phyloP scores from a whole-genome alignment of 768 basidiomycete genomes.

The Collybia nuda region DNA sequence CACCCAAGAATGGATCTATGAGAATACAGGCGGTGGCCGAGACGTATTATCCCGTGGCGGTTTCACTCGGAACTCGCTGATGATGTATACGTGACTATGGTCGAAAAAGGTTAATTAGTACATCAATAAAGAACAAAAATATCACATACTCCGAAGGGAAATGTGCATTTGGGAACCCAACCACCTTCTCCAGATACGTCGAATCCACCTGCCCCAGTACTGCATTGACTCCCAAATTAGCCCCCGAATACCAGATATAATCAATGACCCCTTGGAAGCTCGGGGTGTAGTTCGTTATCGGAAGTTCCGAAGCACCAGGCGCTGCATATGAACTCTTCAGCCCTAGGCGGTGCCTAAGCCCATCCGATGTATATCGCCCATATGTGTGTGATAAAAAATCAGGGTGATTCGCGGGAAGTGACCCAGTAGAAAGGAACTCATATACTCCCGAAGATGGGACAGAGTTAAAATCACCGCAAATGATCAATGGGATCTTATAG shows the following conservation, averaged over 20 bases:
- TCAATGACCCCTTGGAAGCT: slow-evolving; percentile 87
- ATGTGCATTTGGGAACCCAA: slow-evolving; percentile 96
- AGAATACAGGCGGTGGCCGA: slow-evolving; percentile 22
- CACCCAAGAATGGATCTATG: slow-evolving; percentile 15
- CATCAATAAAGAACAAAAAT: slow-evolving; percentile 1
- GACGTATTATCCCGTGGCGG: slow-evolving; percentile 51
- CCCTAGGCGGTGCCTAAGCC: slow-evolving; percentile 74
- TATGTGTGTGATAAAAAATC: slow-evolving; percentile 94
- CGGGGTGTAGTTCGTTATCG: slow-evolving; percentile 89
- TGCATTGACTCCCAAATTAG: slow-evolving; percentile 72
- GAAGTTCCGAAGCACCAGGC: slow-evolving; percentile 41
- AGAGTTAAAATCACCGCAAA: slow-evolving; percentile 98
- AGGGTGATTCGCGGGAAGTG: slow-evolving; percentile 68
- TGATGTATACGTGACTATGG: slow-evolving; percentile 68
- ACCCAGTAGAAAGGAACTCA: slow-evolving; percentile 82
- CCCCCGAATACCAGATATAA: slow-evolving; percentile 88
- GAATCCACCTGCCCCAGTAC: slow-evolving; percentile 89
- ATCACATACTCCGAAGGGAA: slow-evolving; percentile 92
- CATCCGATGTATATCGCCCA: slow-evolving; percentile 90
- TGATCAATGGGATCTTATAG: slow-evolving; percentile 84
- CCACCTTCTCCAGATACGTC: slow-evolving; percentile 81
- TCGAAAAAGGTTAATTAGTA: slow-evolving; percentile 2
- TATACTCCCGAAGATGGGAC: slow-evolving; percentile 84
- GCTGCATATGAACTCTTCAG: slow-evolving; percentile 84
- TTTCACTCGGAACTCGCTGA: slow-evolving; percentile 77